Evolutionary conservation across 2,329 filamentous ascomycete species (phyloP), one percentile per base, ranked within the genome.

Genomic region (Sarocladium kiliense): DNA sequence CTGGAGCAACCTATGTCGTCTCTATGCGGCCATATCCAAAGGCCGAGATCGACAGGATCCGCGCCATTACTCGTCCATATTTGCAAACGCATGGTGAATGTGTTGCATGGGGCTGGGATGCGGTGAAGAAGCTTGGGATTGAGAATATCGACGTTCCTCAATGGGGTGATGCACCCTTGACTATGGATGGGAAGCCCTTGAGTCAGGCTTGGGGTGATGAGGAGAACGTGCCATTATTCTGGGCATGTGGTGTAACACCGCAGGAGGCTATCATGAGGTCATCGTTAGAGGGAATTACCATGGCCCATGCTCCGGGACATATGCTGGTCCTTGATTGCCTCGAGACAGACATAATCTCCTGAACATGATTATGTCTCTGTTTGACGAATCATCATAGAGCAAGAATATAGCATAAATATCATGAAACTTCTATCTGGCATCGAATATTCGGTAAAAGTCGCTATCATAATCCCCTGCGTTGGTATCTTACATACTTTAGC

Each of bases 201-300:
- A 64, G 67, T 25, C 55, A 65, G 1, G 60, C 64, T 16, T 67
- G 65, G 14, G 67, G 68, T 19, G 68, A 73, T 14, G 71, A 76
- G 1, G 63, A 61, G 2, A 70, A 76, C 25, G 71, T 84, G 27
- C 80, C 80, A 0, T 76, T 83, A 3, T 84, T 84, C 59, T 81
- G 84, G 82, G 84, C 81, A 0, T 87, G 84, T 62, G 84, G 84
- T 32, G 83, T 87, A 11, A 87, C 84, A 36, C 83, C 85, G 1
- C 84, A 87, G 63, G 78, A 85, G 62, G 83, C 82, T 14, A 80
- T 87, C 1, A 78, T 84, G 74, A 73, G 71, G 56, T 80, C 81
- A 4, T 68, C 65, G 7, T 62, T 85, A 45, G 62, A 78, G 47
- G 84, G 84, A 0, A 71, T 73, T 1, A 73, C 86, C 1, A 82